Conservation (phyloP, 495 filamentous ascomycete species). For the Aspergillus kassunensis region DNA sequence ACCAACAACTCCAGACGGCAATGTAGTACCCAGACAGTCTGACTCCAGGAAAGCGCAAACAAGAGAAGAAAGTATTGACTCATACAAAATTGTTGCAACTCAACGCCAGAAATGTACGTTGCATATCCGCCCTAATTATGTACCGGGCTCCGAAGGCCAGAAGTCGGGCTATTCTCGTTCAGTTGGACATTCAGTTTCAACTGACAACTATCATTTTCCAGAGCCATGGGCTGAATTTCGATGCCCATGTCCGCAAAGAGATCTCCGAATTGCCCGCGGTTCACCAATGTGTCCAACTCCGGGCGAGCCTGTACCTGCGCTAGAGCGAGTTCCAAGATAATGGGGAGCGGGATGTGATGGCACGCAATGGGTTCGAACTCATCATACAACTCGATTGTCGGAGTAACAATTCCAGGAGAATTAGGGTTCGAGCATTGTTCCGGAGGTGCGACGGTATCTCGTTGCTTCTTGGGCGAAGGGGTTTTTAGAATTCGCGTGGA, state of each 20-base stretch:
- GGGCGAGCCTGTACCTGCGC: conserved; percentile 15
- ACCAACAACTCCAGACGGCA: background rate
- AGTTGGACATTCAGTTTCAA: conserved; percentile 2
- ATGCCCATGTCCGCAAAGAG: conserved; percentile 14
- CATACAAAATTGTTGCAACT: background rate
- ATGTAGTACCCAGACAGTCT: background rate
- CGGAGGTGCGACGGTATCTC: background rate
- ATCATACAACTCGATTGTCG: conserved; percentile 1
- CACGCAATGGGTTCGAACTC: conserved; percentile 11
- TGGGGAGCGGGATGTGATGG: conserved; percentile 10
- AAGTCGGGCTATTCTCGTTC: background rate
- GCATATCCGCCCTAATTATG: no score
- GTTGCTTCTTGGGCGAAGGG: background rate
- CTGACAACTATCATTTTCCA: conserved; percentile 2
- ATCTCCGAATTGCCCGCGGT: conserved; percentile 15
- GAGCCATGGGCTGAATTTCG: background rate
- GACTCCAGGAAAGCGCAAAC: background rate
- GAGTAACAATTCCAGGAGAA: conserved; percentile 12
- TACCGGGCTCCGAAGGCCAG: conserved; percentile 12
- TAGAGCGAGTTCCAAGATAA: conserved; percentile 13
- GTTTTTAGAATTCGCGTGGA: background rate
- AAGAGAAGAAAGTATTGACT: background rate
- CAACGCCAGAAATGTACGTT: conserved; percentile 7
- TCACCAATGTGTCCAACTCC: conserved; percentile 16
- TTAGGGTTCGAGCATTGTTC: background rate